These are phyloP conservation scores for Syncephalastrum racemosum DNA, from an alignment of 371 early-diverging fungal genomes.

Conservation along the genomic window DNA sequence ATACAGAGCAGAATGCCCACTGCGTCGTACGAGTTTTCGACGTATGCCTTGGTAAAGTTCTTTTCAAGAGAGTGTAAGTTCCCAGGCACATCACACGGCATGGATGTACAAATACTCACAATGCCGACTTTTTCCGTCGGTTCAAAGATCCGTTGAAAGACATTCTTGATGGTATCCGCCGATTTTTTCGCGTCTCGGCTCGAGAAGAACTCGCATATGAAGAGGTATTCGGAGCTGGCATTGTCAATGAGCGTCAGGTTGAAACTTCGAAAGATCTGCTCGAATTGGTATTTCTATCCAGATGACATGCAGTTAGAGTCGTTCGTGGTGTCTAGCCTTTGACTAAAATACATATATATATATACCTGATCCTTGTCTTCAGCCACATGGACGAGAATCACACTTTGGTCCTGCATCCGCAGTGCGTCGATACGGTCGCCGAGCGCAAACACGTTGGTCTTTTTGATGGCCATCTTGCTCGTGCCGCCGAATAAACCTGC, in stretches of 20 bases:
- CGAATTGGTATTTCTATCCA: slow-evolving; percentile 67
- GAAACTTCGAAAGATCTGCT: slow-evolving; percentile 81
- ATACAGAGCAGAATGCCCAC: slow-evolving; percentile 87
- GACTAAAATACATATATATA: no score
- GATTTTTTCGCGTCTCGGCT: slow-evolving; percentile 48
- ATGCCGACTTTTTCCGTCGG: slow-evolving; percentile 76
- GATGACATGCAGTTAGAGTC: neutral
- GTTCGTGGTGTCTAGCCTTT: no score
- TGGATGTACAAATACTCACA: slow-evolving; percentile 34
- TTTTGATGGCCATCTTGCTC: slow-evolving; percentile 55
- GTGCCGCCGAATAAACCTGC: slow-evolving; percentile 54
- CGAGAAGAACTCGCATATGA: slow-evolving; percentile 84
- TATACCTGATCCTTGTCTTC: slow-evolving; percentile 71
- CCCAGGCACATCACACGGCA: neutral
- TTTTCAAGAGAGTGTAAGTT: slow-evolving; percentile 17
- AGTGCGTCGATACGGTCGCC: slow-evolving; percentile 74
- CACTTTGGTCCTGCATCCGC: slow-evolving; percentile 70
- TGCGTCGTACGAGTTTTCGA: slow-evolving; percentile 84
- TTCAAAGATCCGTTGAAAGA: slow-evolving; percentile 78
- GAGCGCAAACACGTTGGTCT: slow-evolving; percentile 74
- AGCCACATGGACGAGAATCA: slow-evolving; percentile 79
- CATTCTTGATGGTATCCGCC: slow-evolving; percentile 45
- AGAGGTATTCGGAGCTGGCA: slow-evolving; percentile 89
- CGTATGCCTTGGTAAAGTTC: slow-evolving; percentile 63
- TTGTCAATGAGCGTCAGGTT: slow-evolving; percentile 88